Conservation (phyloP, 1,284 basidiomycete genomes). For the Boletellus sp. region DNA sequence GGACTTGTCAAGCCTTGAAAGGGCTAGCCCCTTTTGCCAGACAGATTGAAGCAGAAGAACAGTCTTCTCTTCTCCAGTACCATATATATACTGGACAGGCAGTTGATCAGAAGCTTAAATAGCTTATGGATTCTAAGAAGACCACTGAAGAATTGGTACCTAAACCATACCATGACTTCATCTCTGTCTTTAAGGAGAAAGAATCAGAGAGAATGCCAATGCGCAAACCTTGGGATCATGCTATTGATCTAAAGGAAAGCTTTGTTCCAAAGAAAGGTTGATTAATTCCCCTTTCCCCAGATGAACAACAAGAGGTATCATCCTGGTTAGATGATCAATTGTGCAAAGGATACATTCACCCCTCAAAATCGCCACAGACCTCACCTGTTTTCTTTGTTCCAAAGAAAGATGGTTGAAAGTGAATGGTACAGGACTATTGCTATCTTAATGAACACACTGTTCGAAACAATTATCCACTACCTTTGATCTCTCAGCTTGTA, state of each 20-base stretch:
- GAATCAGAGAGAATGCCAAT: no score
- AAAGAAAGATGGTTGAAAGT: neutral
- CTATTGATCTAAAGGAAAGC: neutral
- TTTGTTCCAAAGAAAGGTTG: neutral
- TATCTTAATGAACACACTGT: neutral
- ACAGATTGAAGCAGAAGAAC: no score
- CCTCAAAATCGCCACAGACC: neutral
- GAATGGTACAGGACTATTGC: neutral
- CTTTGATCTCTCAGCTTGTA: neutral
- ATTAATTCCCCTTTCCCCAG: neutral
- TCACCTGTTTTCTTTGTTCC: neutral
- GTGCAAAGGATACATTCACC: neutral
- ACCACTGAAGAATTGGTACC: no score
- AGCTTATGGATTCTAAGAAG: no score
- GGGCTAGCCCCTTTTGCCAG: no score
- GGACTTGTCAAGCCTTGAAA: no score
- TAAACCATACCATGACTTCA: no score
- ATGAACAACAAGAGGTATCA: neutral
- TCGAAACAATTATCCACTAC: neutral
- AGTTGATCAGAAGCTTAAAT: no score
- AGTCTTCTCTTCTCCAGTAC: no score
- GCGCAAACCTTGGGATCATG: neutral
- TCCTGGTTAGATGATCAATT: neutral
- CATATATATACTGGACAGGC: no score
- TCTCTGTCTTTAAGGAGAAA: no score